A percentile compares a stretch with the other conserved stretches of the same genome.
Conservation (phyloP, 441 rosid genomes). For the Oxalis stricta region DNA sequence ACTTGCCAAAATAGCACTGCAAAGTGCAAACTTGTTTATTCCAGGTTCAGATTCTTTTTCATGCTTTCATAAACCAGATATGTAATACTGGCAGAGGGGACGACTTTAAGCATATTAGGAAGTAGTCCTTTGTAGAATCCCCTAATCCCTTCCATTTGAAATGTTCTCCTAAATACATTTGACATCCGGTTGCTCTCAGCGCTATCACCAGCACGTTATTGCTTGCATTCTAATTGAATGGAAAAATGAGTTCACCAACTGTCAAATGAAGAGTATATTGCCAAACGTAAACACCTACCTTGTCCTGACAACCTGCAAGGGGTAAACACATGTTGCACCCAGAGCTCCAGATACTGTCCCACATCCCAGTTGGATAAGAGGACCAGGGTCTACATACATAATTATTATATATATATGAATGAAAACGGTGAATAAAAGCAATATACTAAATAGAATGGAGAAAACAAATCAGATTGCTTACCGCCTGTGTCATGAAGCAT, state of each 20-base stretch:
- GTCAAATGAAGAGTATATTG: too few relatives aligned
- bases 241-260: too few relatives aligned
- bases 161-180: constrained; percentile 44
- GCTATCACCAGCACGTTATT: constrained; percentile 18
- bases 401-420: background rate
- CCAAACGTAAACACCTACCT: constrained; percentile 35
- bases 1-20: constrained; percentile 2
- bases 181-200: constrained; percentile 29
- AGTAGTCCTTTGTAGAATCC: constrained; percentile 49
- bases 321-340: constrained; percentile 65
- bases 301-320: constrained; percentile 56
- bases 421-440: background rate
- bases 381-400: constrained; percentile 34
- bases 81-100: constrained; percentile 60
- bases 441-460: background rate
- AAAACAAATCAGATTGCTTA: constrained; percentile 5
- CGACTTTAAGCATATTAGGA: constrained; percentile 48
- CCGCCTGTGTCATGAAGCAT: constrained; percentile 34
- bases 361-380: constrained; percentile 46
- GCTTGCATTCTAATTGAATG: constrained; percentile 72
- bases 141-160: constrained; percentile 36
- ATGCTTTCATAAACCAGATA: constrained; percentile 50
- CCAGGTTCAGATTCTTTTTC: constrained; percentile 50
- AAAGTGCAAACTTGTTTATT: constrained; percentile 16
- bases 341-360: constrained; percentile 58